A percentile compares a stretch with the other conserved stretches of the same genome.
Conservation (phyloP, 2,329 filamentous ascomycete species). For the Trichoderma aggressivum region DNA sequence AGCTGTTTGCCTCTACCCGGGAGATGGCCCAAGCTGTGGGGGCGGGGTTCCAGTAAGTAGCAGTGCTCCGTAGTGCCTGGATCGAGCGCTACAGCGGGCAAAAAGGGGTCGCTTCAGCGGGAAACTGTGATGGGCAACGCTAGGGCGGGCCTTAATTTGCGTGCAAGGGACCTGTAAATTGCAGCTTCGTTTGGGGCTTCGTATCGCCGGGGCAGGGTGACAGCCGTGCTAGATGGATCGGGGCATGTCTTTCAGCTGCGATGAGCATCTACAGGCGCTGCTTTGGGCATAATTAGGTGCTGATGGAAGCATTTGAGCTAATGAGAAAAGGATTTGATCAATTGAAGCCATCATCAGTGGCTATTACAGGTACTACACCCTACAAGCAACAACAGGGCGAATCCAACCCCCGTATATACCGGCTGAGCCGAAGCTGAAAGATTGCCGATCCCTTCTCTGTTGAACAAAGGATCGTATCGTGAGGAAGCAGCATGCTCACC, state of each 20-base stretch:
- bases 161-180: constrained; percentile 15
- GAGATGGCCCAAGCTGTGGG: constrained; percentile 20
- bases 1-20: not conserved
- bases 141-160: constrained; percentile 10
- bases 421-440: not conserved
- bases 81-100: not conserved
- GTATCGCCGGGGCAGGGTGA: not conserved
- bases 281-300: not conserved
- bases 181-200: not conserved
- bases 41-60: constrained; percentile 17
- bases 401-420: not conserved
- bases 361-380: too few relatives aligned
- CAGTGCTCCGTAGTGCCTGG: not conserved
- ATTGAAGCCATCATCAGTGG: not conserved
- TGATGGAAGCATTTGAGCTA: not conserved
- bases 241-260: not conserved
- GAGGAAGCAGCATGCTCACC: not conserved
- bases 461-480: not conserved
- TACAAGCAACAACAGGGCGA: not conserved
- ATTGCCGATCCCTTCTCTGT: not conserved
- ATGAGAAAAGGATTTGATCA: not conserved
- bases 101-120: constrained; percentile 12
- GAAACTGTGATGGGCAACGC: constrained; percentile 4
- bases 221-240: not conserved
- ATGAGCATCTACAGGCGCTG: not conserved